Evolutionary conservation across 805 yeast species (phyloP).

Genomic region (Yarrowia sp.): DNA sequence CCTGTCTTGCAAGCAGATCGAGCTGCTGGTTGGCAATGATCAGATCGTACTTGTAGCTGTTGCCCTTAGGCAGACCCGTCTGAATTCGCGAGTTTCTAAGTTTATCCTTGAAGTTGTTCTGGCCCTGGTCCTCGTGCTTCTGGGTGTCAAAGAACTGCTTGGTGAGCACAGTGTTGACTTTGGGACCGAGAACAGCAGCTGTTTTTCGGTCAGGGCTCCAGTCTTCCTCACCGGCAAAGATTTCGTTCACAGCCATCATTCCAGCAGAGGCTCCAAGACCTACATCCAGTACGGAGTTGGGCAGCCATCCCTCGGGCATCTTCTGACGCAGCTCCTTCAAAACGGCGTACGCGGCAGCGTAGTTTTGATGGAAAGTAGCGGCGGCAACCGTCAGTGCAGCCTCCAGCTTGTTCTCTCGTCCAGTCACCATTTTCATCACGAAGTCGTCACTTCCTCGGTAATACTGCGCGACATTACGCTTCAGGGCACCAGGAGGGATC

Average conservation of each 20-base stretch:
- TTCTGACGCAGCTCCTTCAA: conserved; percentile 69
- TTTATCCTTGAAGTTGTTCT: conserved; percentile 11
- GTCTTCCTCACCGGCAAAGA: conserved; percentile 61
- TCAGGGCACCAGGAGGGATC: conserved; percentile 63
- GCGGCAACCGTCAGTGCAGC: conserved; percentile 50
- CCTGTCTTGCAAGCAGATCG: conserved; percentile 62
- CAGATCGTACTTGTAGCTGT: conserved; percentile 62
- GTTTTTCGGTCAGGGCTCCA: conserved; percentile 70
- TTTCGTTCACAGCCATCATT: conserved; percentile 82
- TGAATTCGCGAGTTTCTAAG: conserved; percentile 44
- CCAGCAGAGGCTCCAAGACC: conserved; percentile 95
- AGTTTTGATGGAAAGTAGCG: conserved; percentile 80
- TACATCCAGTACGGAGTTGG: conserved; percentile 73
- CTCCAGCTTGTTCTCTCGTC: background rate
- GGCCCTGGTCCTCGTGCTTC: conserved; percentile 43
- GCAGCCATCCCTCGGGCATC: conserved; percentile 59
- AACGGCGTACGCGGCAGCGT: conserved; percentile 70
- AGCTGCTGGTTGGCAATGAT: conserved; percentile 85
- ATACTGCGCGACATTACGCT: conserved; percentile 65
- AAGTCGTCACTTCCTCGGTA: conserved; percentile 48
- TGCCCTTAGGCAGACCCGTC: conserved; percentile 7
- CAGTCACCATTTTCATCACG: background rate
- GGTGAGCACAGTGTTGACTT: conserved; percentile 82
- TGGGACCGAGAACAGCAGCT: conserved; percentile 64
- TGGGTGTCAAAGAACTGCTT: conserved; percentile 78